These are phyloP conservation scores for Schizophyllum commune DNA, from an alignment of 1,284 basidiomycete genomes.

Conservation along the genomic window DNA sequence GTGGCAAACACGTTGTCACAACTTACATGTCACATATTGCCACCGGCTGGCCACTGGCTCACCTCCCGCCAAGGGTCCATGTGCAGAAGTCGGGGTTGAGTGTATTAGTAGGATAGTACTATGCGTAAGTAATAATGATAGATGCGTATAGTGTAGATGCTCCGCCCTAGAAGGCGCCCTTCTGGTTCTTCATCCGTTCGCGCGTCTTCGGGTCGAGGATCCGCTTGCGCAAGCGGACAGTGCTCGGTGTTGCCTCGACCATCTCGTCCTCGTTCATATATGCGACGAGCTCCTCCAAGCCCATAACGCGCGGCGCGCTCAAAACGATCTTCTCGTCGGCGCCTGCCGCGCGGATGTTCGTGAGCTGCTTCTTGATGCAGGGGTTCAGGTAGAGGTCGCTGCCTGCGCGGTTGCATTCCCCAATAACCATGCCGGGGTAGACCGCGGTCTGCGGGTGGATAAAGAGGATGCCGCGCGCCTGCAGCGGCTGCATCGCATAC, in stretches of 20 bases:
- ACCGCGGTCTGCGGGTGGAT: conserved; percentile 35
- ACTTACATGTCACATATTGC: too few relatives aligned
- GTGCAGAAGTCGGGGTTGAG: background rate
- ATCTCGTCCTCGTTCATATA: conserved; percentile 42
- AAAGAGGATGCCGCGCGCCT: conserved; percentile 37
- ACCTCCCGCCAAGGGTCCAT: too few relatives aligned
- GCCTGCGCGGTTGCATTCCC: conserved; percentile 33
- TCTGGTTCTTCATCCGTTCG: conserved; percentile 15
- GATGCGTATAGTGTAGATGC: too few relatives aligned
- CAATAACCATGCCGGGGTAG: conserved; percentile 41
- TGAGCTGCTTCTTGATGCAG: conserved; percentile 37
- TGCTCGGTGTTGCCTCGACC: conserved; percentile 35
- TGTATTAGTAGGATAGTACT: background rate
- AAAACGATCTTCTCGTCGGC: conserved; percentile 41
- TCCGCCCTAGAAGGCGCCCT: conserved; percentile 7
- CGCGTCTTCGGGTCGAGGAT: conserved; percentile 27
- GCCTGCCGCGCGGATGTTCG: conserved; percentile 36
- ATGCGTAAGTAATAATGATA: too few relatives aligned
- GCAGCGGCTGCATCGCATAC: conserved; percentile 38
- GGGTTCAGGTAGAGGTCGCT: conserved; percentile 38
- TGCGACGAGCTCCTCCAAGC: conserved; percentile 34
- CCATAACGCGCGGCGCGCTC: conserved; percentile 31
- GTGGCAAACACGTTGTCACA: too few relatives aligned
- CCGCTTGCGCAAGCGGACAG: conserved; percentile 31
- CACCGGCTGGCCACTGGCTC: too few relatives aligned